Evolutionary conservation across 1,284 basidiomycete genomes (phyloP), one percentile per base, ranked within the genome.

Genomic region (Cutaneotrichosporon daszewskae): DNA sequence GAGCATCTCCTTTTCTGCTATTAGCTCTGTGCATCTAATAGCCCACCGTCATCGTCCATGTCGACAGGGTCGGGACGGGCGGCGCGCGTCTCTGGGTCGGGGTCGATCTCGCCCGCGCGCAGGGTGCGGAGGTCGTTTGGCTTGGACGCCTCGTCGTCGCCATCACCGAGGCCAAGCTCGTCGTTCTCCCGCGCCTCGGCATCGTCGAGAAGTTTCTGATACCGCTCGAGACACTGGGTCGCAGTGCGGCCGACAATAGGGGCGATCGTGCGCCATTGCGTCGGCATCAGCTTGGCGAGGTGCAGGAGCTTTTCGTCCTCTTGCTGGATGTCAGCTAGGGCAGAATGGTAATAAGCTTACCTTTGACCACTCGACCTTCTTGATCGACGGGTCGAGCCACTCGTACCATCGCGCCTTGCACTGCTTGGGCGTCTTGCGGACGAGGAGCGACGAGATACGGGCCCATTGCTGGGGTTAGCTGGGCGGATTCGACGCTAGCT

Each of bases 1-100:
- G 55, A 99, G 76, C 95, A 99, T 98, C 71, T 98, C 95, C 82
- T 98, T 98, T 72, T 98, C 95, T n/a, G n/a, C n/a, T n/a, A n/a
- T n/a, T n/a, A n/a, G n/a, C n/a, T n/a, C n/a, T n/a, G n/a, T n/a
- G n/a, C n/a, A n/a, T n/a, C n/a, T n/a, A n/a, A n/a, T n/a, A n/a
- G n/a, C n/a, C n/a, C n/a, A n/a, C n/a, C n/a, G 66, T 90, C 95
- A 71, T 99, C 95, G 69, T 99, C 95, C 95, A 99, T 99, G 73
- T 99, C 95, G 61, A 98, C 95, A 5, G 95, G 94, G 75, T 99
- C 95, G 5, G 95, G 95, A 23, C 94, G 79, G 2, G 95, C 95
- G 37, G 95, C 89, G 66, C 96, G 94, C 11, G 94, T 95, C 72
- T 99, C 95, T 2, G 95, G 95, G 73, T 99, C 92, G 2, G 95